Conservation (phyloP, 768 basidiomycete genomes). For the Cystofilobasidium ferigula region DNA sequence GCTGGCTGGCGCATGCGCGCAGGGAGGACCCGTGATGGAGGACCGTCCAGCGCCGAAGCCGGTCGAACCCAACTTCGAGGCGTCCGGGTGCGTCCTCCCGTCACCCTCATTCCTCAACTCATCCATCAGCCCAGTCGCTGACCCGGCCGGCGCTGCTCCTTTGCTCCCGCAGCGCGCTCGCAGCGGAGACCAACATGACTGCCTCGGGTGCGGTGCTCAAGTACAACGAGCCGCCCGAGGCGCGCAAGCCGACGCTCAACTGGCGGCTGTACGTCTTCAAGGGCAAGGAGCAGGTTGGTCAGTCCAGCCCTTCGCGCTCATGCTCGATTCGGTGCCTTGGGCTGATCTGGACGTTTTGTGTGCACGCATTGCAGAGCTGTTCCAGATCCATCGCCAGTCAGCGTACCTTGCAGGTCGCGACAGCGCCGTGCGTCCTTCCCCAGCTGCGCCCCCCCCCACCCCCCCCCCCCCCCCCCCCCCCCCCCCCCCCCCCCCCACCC, state of each 20-base stretch:
- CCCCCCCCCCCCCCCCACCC: no score
- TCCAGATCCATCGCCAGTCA: constrained; percentile 87
- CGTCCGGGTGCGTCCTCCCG: constrained; percentile 49
- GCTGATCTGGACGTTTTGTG: constrained; percentile 1
- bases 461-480: no score
- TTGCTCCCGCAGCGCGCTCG: constrained; percentile 47
- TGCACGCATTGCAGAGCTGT: constrained; percentile 50
- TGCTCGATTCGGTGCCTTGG: not conserved
- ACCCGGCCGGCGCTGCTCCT: not conserved
- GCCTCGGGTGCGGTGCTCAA: constrained; percentile 57
- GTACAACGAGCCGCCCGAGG: constrained; percentile 98
- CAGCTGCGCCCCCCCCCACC: no score
- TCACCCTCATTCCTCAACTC: not conserved
- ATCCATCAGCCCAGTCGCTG: not conserved
- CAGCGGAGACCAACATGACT: constrained; percentile 82
- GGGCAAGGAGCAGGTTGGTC: constrained; percentile 81
- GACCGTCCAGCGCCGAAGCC: constrained; percentile 38
- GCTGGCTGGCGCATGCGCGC: constrained; percentile 34
- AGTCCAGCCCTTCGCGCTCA: constrained; percentile 36
- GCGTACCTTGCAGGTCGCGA: constrained; percentile 91
- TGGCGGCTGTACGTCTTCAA: constrained; percentile 99
- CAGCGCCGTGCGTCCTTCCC: constrained; percentile 59
- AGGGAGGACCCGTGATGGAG: constrained; percentile 38
- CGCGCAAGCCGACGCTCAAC: constrained; percentile 72
- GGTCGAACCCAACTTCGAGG: constrained; percentile 76